Percentiles rank a stretch among this genome's conserved stretches.
phyloP scores from a whole-genome alignment of 1,139 yeast genomes.

The Kodamaea fungicola region DNA sequence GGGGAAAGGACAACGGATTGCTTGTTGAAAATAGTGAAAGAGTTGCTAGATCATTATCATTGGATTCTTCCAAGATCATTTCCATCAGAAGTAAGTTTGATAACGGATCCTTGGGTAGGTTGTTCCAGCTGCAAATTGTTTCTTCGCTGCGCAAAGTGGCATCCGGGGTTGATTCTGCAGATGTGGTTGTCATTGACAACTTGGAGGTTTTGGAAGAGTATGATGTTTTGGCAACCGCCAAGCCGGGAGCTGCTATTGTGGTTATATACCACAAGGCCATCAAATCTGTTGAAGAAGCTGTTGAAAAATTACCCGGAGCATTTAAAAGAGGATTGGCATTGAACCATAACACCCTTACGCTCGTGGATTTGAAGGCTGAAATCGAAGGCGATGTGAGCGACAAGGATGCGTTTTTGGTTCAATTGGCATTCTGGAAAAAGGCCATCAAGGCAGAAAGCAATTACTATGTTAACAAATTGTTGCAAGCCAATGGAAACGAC shows the following conservation, averaged over 20 bases:
- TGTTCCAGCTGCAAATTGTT: slow-evolving; percentile 72
- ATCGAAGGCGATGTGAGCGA: slow-evolving; percentile 66
- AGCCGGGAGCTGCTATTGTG: slow-evolving; percentile 55
- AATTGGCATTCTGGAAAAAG: slow-evolving; percentile 76
- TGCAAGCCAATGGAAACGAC: slow-evolving; percentile 77
- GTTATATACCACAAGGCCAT: slow-evolving; percentile 41
- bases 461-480: slow-evolving; percentile 68
- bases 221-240: slow-evolving; percentile 61
- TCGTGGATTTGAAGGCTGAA: slow-evolving; percentile 57
- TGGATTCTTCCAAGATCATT: slow-evolving; percentile 55
- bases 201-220: slow-evolving; percentile 48
- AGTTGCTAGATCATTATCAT: slow-evolving; percentile 68
- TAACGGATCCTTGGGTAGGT: slow-evolving; percentile 68
- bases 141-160: slow-evolving; percentile 30
- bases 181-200: slow-evolving; percentile 63
- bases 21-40: slow-evolving; percentile 58
- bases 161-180: slow-evolving; percentile 53
- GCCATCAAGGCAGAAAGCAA: slow-evolving; percentile 60
- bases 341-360: slow-evolving; percentile 49
- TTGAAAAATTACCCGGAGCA: slow-evolving; percentile 48
- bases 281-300: slow-evolving; percentile 40
- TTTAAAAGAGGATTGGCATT: slow-evolving; percentile 55
- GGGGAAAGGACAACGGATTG: slow-evolving; percentile 65
- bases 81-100: slow-evolving; percentile 66
- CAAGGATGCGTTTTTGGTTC: slow-evolving; percentile 52